These are phyloP conservation scores for Sporothrix globosa DNA, from an alignment of 2,329 filamentous ascomycete genomes.

Conservation along the genomic window DNA sequence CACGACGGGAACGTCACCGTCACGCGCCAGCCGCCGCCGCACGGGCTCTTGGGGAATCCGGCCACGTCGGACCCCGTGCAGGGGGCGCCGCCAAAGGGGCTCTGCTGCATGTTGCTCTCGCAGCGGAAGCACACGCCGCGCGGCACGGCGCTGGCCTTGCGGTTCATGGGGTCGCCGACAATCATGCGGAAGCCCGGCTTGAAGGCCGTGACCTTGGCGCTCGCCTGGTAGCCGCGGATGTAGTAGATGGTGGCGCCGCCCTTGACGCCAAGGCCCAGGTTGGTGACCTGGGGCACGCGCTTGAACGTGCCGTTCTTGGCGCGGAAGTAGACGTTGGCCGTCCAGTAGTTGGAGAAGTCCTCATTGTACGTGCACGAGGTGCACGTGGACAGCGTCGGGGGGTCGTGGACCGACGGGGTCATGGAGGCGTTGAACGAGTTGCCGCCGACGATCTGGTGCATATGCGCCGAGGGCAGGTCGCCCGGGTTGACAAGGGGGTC, in stretches of 20 bases:
- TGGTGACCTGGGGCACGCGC: constrained; percentile 51
- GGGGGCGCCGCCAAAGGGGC: constrained; percentile 37
- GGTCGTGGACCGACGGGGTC: constrained; percentile 36
- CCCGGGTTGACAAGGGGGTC: constrained; percentile 46
- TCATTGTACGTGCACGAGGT: constrained; percentile 43
- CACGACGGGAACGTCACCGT: constrained; percentile 49
- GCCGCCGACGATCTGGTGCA: constrained; percentile 47
- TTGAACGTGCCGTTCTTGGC: constrained; percentile 43
- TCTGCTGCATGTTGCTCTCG: constrained; percentile 37
- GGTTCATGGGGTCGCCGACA: constrained; percentile 50
- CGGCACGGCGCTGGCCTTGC: constrained; percentile 39
- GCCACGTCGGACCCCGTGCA: constrained; percentile 44
- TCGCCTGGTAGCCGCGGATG: constrained; percentile 47
- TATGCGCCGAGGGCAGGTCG: constrained; percentile 43
- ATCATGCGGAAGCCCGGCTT: constrained; percentile 54
- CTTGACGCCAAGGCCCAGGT: constrained; percentile 52
- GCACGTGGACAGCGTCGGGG: constrained; percentile 35
- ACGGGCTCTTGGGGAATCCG: constrained; percentile 45
- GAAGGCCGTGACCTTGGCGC: constrained; percentile 45
- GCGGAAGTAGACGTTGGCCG: constrained; percentile 41
- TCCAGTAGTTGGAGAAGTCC: constrained; percentile 46
- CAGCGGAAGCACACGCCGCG: constrained; percentile 40
- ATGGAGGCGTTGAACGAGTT: constrained; percentile 49
- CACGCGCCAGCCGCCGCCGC: constrained; percentile 48
- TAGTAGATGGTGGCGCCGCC: constrained; percentile 52